A percentile compares a stretch with the other conserved stretches of the same genome.
phyloP scores from a whole-genome alignment of 1,139 yeast genomes.

The Blastobotrys illinoisensis region DNA sequence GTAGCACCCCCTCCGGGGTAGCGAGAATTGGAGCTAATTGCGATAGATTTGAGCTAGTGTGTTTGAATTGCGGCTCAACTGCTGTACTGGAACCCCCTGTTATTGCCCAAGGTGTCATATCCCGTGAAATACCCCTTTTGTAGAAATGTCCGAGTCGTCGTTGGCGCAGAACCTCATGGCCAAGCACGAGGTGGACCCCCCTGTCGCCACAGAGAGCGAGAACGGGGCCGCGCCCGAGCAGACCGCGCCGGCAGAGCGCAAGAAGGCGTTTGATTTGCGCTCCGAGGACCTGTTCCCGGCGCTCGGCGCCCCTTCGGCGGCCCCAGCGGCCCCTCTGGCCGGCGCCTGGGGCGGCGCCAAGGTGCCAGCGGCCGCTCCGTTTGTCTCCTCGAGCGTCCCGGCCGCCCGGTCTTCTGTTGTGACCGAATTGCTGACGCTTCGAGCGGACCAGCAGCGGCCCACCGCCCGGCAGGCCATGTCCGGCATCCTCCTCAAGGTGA shows the following conservation, averaged over 20 bases:
- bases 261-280: constrained; percentile 19
- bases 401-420: constrained; percentile 24
- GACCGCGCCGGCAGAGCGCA: constrained; percentile 1
- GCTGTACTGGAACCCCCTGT: no score
- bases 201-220: constrained; percentile 3
- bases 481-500: constrained; percentile 48
- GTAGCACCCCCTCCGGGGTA: not conserved
- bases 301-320: constrained; percentile 40
- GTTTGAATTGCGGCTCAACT: not conserved
- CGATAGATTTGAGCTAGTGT: not conserved
- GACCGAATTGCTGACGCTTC: constrained; percentile 26
- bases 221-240: constrained; percentile 1
- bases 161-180: constrained; percentile 29
- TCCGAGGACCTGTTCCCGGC: constrained; percentile 60
- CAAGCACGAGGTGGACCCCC: constrained; percentile 18
- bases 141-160: constrained; percentile 19
- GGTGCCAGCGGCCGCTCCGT: constrained; percentile 1
- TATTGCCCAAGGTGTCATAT: no score
- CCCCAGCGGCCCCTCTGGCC: not conserved
- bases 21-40: not conserved
- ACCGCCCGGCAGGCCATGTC: constrained; percentile 21
- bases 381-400: constrained; percentile 14
- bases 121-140: not conserved
- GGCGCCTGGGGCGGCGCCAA: not conserved
- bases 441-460: constrained; percentile 21